Base-by-base conservation (phyloP, 2,329 filamentous ascomycete genomes). In the Cercospora sesami region DNA sequence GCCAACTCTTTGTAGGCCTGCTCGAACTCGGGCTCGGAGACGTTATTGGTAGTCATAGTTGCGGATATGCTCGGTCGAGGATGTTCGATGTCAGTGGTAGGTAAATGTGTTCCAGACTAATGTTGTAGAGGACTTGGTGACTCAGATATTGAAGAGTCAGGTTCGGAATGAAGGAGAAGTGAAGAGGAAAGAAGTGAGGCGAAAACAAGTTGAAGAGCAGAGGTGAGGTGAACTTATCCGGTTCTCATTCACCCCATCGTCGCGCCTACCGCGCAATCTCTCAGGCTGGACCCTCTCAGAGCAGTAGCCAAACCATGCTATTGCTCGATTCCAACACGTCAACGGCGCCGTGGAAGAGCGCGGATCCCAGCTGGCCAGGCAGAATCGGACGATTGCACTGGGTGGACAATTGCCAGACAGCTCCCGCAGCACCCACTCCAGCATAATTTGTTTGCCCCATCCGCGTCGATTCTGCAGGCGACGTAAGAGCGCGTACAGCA, bases 21-120 rank as follows among this genome's bases (percentile, higher is more conserved):
- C 89, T 97, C 90, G 85, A 98, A 98, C 86, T 99, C 94, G 79
- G 95, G 94, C 88, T 98, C 94, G 72, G 85, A 84, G 78, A 95
- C 86, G 85, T 95, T 90, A 74, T 60, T 60, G 55, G 63, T 60
- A 30, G 93, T 91, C 73, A 75, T 76, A 60, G 26, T 69, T 45
- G 61, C 28, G 39, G 51, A 59, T 57, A n/a, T 39, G 58, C 60
- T 30, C 51, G 36, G 39, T 30, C 30, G 45, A 26, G 61, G 28
- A 36, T 36, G 21, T 28, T 51, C 60, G 42, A 7, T 28, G 60
- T 31, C 33, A 48, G 26, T 18, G 6, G 2, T 21, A 16, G 10
- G 7, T 21, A 21, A 6, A 10, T 5, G 5, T 30, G 28, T 18
- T 53, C 36, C 42, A 7, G 39, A 16, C 1, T 16, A 26, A 30